Percentiles rank a stretch among this genome's conserved stretches.
phyloP scores from a whole-genome alignment of 2,329 filamentous ascomycete species.

The Aspergillus sp. region DNA sequence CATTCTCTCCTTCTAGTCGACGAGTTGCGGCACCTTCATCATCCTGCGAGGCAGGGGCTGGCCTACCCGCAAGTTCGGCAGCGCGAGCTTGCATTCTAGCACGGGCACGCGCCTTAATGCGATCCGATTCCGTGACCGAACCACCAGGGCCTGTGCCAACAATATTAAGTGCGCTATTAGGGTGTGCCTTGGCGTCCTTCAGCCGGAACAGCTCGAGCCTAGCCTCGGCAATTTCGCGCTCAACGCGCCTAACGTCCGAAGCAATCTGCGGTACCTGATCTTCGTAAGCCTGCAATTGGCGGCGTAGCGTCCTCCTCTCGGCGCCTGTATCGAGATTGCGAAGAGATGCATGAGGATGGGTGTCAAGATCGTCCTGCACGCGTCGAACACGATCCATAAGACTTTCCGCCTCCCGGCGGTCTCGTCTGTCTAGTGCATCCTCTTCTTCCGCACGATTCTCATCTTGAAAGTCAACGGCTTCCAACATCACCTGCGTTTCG shows the following conservation, averaged over 20 bases:
- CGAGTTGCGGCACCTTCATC: constrained; percentile 79
- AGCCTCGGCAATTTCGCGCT: constrained; percentile 89
- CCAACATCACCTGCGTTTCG: constrained; percentile 90
- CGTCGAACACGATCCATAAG: constrained; percentile 88
- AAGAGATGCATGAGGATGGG: constrained; percentile 75
- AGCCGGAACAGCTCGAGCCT: constrained; percentile 89
- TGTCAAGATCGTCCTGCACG: constrained; percentile 91
- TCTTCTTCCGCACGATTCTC: constrained; percentile 89
- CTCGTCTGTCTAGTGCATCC: constrained; percentile 83
- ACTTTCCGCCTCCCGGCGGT: constrained; percentile 89
- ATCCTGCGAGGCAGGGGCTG: constrained; percentile 63
- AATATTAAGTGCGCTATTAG: constrained; percentile 74
- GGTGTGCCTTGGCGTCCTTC: constrained; percentile 89
- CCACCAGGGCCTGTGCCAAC: constrained; percentile 93
- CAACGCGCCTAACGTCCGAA: constrained; percentile 84
- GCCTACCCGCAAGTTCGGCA: constrained; percentile 85
- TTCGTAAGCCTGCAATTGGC: constrained; percentile 83
- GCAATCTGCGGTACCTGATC: constrained; percentile 90
- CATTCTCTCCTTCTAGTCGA: constrained; percentile 84
- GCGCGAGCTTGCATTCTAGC: constrained; percentile 99
- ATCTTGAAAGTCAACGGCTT: constrained; percentile 95
- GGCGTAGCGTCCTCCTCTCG: constrained; percentile 79
- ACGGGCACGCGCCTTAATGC: constrained; percentile 90
- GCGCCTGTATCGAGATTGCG: constrained; percentile 78
- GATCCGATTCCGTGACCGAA: constrained; percentile 85